phyloP scores from a whole-genome alignment of 352 stramenopile species.

The Phytophthora syringae region DNA sequence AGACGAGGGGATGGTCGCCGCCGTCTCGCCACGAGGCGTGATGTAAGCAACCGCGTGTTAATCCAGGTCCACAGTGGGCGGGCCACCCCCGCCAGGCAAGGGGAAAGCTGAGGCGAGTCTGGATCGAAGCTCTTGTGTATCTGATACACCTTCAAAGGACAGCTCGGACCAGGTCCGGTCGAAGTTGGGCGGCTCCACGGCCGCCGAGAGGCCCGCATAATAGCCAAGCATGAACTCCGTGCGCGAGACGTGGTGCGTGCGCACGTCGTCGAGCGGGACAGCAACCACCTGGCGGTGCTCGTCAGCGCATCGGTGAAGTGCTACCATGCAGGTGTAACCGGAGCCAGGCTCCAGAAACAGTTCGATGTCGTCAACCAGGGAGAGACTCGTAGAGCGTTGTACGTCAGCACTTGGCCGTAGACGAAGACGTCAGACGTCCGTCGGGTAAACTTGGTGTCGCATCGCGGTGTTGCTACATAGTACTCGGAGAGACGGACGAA shows the following conservation, averaged over 20 bases:
- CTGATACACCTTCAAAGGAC: background rate
- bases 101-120: background rate
- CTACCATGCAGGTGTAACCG: background rate
- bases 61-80: background rate
- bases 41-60: background rate
- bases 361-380: background rate
- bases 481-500: too few relatives aligned
- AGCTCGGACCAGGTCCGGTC: background rate
- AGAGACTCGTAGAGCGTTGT: background rate
- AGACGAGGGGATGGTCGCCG: background rate
- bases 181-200: background rate
- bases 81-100: too few relatives aligned
- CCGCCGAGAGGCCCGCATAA: background rate
- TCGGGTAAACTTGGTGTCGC: too few relatives aligned
- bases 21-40: background rate
- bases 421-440: conserved; percentile 2
- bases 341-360: background rate
- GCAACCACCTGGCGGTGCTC: background rate
- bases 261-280: background rate
- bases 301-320: background rate
- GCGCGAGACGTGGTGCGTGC: background rate
- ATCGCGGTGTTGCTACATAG: too few relatives aligned
- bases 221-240: background rate
- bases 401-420: conserved; percentile 1
- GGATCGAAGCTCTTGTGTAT: background rate